These are phyloP conservation scores for Clonostachys rhizophaga DNA, from an alignment of 2,329 filamentous ascomycete genomes.

Conservation along the genomic window DNA sequence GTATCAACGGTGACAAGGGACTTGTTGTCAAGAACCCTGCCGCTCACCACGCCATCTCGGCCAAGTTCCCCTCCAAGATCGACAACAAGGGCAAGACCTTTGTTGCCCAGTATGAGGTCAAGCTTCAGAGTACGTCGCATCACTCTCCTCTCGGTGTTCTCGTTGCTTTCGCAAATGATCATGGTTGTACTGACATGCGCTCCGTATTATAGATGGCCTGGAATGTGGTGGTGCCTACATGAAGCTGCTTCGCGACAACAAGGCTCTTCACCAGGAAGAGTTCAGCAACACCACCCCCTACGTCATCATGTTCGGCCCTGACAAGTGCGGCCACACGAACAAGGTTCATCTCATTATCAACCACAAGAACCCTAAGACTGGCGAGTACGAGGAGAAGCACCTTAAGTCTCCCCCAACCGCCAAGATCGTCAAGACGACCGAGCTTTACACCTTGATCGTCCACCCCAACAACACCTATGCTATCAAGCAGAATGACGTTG, in stretches of 20 bases:
- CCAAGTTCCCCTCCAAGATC: slow-evolving; percentile 95
- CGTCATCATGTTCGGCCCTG: slow-evolving; percentile 99
- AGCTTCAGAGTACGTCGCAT: slow-evolving; percentile 78
- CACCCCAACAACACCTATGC: slow-evolving; percentile 94
- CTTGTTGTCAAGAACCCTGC: slow-evolving; percentile 97
- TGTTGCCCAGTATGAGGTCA: slow-evolving; percentile 98
- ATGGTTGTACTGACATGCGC: neutral
- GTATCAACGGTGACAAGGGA: slow-evolving; percentile 92
- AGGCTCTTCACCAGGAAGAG: slow-evolving; percentile 93
- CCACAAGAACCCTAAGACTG: slow-evolving; percentile 99
- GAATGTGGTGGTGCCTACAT: slow-evolving; percentile 98
- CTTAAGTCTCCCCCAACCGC: slow-evolving; percentile 78
- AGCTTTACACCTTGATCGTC: slow-evolving; percentile 95
- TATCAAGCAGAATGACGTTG: slow-evolving; percentile 87
- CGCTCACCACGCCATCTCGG: slow-evolving; percentile 97
- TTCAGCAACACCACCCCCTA: slow-evolving; percentile 97
- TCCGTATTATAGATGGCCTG: slow-evolving; percentile 63
- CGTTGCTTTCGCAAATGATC: slow-evolving; percentile 1
- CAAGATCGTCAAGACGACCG: slow-evolving; percentile 84
- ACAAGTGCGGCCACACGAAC: slow-evolving; percentile 99
- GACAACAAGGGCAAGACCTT: slow-evolving; percentile 97
- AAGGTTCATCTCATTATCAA: slow-evolving; percentile 99
- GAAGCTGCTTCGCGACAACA: slow-evolving; percentile 98
- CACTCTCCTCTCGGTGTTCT: neutral
- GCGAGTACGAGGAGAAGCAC: slow-evolving; percentile 99